Conservation (phyloP, 129 eudicot species). For the Ambrosia trifida region DNA sequence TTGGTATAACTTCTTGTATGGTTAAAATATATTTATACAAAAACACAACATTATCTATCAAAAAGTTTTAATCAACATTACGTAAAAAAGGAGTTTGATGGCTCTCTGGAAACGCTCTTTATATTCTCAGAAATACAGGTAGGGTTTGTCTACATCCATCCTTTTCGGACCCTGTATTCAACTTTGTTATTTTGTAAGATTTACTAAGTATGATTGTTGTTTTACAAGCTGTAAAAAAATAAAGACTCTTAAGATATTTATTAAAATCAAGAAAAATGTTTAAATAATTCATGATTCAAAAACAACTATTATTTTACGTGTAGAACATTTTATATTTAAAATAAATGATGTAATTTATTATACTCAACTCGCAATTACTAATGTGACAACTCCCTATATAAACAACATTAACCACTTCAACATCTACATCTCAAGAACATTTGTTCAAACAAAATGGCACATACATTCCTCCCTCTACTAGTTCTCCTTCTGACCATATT, state of each 20-base stretch:
- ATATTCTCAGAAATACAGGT: no score
- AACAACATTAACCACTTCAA: conserved; percentile 22
- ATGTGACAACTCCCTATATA: conserved; percentile 36
- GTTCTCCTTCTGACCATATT: conserved; percentile 39
- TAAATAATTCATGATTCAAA: background rate
- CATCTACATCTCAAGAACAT: conserved; percentile 12
- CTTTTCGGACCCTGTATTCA: no score
- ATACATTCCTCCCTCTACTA: conserved; percentile 29
- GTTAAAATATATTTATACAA: background rate
- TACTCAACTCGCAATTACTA: conserved; percentile 4
- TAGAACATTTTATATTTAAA: conserved; percentile 5
- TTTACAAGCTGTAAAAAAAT: background rate
- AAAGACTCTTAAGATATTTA: background rate
- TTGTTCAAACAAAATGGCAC: conserved; percentile 38
- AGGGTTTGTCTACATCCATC: no score
- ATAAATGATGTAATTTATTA: background rate
- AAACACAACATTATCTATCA: background rate
- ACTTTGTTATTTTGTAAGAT: no score
- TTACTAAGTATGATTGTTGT: no score
- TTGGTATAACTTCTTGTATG: no score
- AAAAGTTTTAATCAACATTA: background rate
- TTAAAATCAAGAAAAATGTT: background rate
- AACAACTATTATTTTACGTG: conserved; percentile 1
- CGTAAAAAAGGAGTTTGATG: background rate
- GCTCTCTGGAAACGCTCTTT: no score